Evolutionary conservation across 805 yeast species (phyloP), one percentile per base, ranked within the genome.

Genomic region (Myxozyma mucilagina): DNA sequence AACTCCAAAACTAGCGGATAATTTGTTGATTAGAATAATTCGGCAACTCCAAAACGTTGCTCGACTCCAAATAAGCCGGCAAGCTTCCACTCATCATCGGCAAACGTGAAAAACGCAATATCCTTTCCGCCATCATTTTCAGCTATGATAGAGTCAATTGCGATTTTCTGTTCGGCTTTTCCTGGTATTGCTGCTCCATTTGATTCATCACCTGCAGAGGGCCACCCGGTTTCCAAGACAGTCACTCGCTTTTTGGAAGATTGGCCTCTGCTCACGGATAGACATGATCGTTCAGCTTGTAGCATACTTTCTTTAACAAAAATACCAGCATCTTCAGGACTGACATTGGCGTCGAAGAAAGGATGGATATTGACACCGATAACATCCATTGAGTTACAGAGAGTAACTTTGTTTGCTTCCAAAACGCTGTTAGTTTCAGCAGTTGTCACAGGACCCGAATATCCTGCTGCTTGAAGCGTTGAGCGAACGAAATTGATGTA

Each of bases 11-110:
- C 29, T 24, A 24, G 29, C 29, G 29, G 42, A 13, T 5, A n/a
- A 44, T 2, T 29, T 41, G 20, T 56, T 38, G 3, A 65, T 43
- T 52, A 63, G 24, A 74, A 64, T 43, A 73, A 54, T 42, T 71
- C 66, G 45, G 72, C 63, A 38, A 70, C 64, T 35, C 97, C 97
- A 69, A 91, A 92, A 56, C 83, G 84, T 76, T 90, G 97, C 76
- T 91, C 97, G 70, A 91, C 85, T 64, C 87, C 88, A 73, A 89
- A 87, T 3, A 80, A 78, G 63, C 97, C 97, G 31, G 97, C 92
- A 11, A 72, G 69, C 73, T 91, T 91, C 97, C 97, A 91, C 74
- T 75, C 80, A 73, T 91, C 97, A 71, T 91, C 79, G 74, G 76
- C 90, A 14, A 90, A 85, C 16, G 96, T 84, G 70, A 91, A 79